phyloP scores from a whole-genome alignment of 371 early-diverging fungal genomes.

The Mucor velutinosus region DNA sequence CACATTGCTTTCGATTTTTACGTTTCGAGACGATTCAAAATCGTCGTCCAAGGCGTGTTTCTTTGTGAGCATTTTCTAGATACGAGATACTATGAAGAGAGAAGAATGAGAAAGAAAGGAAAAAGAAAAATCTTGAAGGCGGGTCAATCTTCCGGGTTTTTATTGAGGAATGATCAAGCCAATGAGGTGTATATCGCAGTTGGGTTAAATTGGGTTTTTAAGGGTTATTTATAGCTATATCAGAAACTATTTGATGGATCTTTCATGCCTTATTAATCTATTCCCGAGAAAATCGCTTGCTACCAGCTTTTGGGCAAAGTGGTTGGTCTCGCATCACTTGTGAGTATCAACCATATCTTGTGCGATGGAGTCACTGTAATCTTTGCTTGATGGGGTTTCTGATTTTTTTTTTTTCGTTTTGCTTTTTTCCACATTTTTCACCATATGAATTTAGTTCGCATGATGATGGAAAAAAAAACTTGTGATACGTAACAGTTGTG shows the following conservation, averaged over 20 bases:
- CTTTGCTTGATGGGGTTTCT: not conserved
- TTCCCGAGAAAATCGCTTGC: not conserved
- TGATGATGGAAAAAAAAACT: not conserved
- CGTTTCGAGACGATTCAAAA: constrained; percentile 20
- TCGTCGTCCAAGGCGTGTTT: constrained; percentile 22
- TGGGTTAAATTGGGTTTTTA: not conserved
- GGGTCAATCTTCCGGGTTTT: constrained; percentile 1
- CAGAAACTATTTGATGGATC: not conserved
- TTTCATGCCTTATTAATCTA: not conserved
- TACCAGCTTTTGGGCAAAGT: not conserved
- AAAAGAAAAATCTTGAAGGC: not conserved
- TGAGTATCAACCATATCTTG: not conserved
- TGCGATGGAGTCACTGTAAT: not conserved
- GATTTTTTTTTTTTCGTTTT: not conserved
- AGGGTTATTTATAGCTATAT: not conserved
- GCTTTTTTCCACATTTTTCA: not conserved
- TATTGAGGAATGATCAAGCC: not conserved
- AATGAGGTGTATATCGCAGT: not conserved
- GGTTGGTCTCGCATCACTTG: not conserved
- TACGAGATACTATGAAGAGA: not conserved
- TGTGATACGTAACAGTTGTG: not conserved
- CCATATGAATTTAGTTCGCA: not conserved
- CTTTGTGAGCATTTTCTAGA: constrained; percentile 5
- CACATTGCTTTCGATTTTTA: constrained; percentile 45
- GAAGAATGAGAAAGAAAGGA: not conserved